Base-by-base conservation (phyloP, 2,329 filamentous ascomycete genomes). In the Colletotrichum plurivorum region DNA sequence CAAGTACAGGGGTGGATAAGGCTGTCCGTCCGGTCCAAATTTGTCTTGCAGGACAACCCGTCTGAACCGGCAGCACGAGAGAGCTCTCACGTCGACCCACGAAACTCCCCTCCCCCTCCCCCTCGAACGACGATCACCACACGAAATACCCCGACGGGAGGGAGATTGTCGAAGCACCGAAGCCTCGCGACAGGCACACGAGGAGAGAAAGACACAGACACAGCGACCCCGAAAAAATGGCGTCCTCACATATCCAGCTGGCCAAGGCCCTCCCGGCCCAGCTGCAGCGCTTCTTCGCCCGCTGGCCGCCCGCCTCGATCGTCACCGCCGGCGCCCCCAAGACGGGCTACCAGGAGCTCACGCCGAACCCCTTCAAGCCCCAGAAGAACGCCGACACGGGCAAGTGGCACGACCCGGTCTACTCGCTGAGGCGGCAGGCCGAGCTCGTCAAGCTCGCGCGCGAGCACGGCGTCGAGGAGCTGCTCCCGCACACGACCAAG, bases 401-500 rank as follows among this genome's bases (percentile, higher is more conserved):
- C 22, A 90, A 88, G 79, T 97, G 94, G 94, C 92, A 94, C 73
- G 89, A 94, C 72, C 94, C 96, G 0, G 87, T 90, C 65, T 95
- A 91, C 83, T 97, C 94, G 5, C 86, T 97, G 73, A 89, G 96
- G 63, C 89, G 93, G 71, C 96, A 99, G 85, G 95, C 95, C 25
- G 93, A 97, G 75, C 87, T 99, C 25, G 93, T 96, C 75, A 97
- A 97, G 83, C 81, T 98, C 75, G 94, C 96, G 5, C 84, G 88
- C 67, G 85, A 92, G 75, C 88, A 95, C 80, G 93, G 93, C 63
- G 92, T 97, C 4, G 92, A 95, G 79, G 91, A 94, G 71, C 83
- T 97, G 73, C 82, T 98, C 69, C 95, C 95, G 0, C 88, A 88
- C 74, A 93, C 92, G 12, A 85, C 85, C 67, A 97, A 97, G 88